A percentile compares a stretch with the other conserved stretches of the same genome.
These are phyloP conservation scores for Ballota nigra DNA, from an alignment of 257 asterid genomes.

Conservation along the genomic window DNA sequence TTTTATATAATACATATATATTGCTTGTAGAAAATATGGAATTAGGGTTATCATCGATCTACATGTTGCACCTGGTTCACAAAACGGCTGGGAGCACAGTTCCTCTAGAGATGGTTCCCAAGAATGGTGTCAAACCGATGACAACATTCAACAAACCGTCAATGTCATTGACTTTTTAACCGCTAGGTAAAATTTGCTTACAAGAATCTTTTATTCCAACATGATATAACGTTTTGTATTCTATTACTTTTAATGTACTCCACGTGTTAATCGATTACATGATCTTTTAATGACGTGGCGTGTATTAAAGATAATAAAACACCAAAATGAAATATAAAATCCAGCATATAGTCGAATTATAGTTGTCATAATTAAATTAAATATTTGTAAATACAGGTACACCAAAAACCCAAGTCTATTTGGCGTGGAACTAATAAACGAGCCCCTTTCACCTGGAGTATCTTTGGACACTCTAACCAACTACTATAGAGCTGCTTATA, in stretches of 20 bases:
- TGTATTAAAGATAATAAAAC: neutral
- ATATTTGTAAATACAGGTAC: constrained; percentile 35
- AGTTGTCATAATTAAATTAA: too few species aligned
- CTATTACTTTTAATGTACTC: too few species aligned
- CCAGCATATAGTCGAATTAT: neutral
- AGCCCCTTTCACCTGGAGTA: constrained; percentile 61
- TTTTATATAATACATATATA: neutral
- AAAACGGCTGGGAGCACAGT: constrained; percentile 71
- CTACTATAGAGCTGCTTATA: constrained; percentile 50
- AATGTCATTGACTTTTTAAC: constrained; percentile 46
- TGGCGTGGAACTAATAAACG: constrained; percentile 66
- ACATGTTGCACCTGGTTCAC: constrained; percentile 82
- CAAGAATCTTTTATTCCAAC: too few species aligned
- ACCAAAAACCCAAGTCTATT: constrained; percentile 52
- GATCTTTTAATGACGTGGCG: too few species aligned
- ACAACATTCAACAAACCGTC: constrained; percentile 56
- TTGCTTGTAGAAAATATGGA: constrained; percentile 53
- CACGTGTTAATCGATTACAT: too few species aligned
- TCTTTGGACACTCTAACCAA: constrained; percentile 34
- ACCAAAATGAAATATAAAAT: neutral
- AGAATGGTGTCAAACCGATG: constrained; percentile 67
- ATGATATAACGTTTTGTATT: too few species aligned
- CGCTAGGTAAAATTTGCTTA: constrained; percentile 31
- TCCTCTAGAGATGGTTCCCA: constrained; percentile 59
- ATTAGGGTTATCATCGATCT: constrained; percentile 62